phyloP scores from a whole-genome alignment of 805 yeast genomes.

The Myxozyma monticola region DNA sequence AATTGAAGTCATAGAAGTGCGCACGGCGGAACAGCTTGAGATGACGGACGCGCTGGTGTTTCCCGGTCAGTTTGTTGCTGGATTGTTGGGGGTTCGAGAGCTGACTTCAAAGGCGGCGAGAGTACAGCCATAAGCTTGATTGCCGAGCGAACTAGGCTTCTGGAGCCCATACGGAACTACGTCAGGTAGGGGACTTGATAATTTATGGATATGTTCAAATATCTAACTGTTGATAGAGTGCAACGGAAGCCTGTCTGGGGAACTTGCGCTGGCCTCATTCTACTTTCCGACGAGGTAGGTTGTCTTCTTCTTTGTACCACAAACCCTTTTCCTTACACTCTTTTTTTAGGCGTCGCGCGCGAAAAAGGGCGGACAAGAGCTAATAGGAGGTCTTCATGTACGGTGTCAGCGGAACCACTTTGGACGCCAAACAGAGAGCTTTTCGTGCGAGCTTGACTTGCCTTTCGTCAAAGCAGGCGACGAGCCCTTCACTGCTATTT shows the following conservation, averaged over 20 bases:
- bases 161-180: conserved; percentile 54
- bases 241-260: conserved; percentile 70
- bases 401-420: conserved; percentile 71
- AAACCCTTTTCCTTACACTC: too few relatives aligned
- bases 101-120: conserved; percentile 51
- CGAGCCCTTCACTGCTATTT: conserved; percentile 47
- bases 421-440: conserved; percentile 74
- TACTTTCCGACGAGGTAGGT: conserved; percentile 51
- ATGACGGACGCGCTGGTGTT: conserved; percentile 61
- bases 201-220: not conserved
- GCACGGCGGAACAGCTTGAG: conserved; percentile 51
- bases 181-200: conserved; percentile 40
- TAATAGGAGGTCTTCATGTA: conserved; percentile 65
- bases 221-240: conserved; percentile 8
- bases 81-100: not conserved
- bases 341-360: conserved; percentile 50
- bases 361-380: conserved; percentile 48
- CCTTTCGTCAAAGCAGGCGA: conserved; percentile 33
- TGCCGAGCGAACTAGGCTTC: conserved; percentile 62
- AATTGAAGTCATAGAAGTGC: conserved; percentile 49
- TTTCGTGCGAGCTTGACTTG: conserved; percentile 39
- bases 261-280: conserved; percentile 80
- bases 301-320: not conserved
- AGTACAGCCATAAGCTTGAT: conserved; percentile 68
- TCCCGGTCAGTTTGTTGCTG: conserved; percentile 48